These are phyloP conservation scores for Crithidia thermophila DNA, from an alignment of 208 protist genomes.

Conservation along the genomic window DNA sequence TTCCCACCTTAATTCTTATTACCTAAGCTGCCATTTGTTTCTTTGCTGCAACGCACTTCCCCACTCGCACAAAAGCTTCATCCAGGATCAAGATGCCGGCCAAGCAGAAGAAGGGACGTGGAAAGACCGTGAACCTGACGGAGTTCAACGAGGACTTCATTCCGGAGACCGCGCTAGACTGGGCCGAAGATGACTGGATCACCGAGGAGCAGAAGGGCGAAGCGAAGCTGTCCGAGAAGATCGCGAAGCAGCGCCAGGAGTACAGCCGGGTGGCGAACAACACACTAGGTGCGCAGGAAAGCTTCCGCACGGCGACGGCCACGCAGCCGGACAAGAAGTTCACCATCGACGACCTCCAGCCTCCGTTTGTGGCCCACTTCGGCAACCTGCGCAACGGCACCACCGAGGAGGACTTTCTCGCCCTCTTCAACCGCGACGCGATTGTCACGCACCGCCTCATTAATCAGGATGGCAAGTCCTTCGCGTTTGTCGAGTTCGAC, in stretches of 20 bases:
- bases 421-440: conserved; percentile 57
- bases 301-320: conserved; percentile 57
- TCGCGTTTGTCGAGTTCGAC: conserved; percentile 88
- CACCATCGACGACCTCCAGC: conserved; percentile 56
- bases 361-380: conserved; percentile 82
- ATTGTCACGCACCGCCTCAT: conserved; percentile 73
- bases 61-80: conserved; percentile 9
- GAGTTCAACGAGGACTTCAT: conserved; percentile 85
- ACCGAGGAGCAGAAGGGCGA: conserved; percentile 60
- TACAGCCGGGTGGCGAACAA: conserved; percentile 78
- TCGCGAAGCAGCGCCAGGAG: conserved; percentile 49
- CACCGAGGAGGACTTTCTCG: conserved; percentile 77
- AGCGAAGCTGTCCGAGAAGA: conserved; percentile 57
- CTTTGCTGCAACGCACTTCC: neutral
- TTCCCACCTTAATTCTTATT: too few species aligned
- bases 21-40: neutral
- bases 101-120: conserved; percentile 73
- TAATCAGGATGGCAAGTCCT: conserved; percentile 78
- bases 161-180: conserved; percentile 77
- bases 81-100: conserved; percentile 47
- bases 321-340: conserved; percentile 25
- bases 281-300: conserved; percentile 48
- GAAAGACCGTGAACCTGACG: conserved; percentile 80
- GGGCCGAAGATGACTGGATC: conserved; percentile 69
- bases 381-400: conserved; percentile 86